Evolutionary conservation across 1,284 basidiomycete species (phyloP), one percentile per base, ranked within the genome.

Genomic region (Schizophyllum amplum): DNA sequence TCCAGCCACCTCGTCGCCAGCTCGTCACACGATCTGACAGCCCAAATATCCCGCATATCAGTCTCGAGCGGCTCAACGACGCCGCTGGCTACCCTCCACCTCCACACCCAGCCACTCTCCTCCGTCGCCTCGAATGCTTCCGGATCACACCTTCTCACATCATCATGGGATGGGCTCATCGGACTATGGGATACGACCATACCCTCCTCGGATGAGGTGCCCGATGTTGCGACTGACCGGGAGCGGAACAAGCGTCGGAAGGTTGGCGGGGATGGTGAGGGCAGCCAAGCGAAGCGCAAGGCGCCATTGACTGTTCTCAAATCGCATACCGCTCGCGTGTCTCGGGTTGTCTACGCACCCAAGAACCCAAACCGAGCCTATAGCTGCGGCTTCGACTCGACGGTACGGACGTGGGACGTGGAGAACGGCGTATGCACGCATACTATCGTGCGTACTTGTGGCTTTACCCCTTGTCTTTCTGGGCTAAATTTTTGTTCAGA

Each of bases 1-100:
- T 62, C 68, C 1, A 75, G 78, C 24, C 78, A 55, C 70, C 78
- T 63, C 58, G 71, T 95, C 33, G 92, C 87, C 0, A 94, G 83
- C 42, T 84, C 90, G 1, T 93, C 94, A 51, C 87, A 88, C 55
- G 94, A 98, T 69, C 82, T 92, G 47, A 86, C 87, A 0, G 81
- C 81, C 0, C 84, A 82, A 54, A 73, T 92, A 49, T 86, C 81
- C 20, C 76, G 74, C 57, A 61, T 90, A 68, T 62, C 67, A 71
- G 67, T 71, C 60, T 21, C 68, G 60, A 57, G 72, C 65, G 67
- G 65, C 22, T 3, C 33, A 2, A 60, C 70, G 5, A 71, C 74
- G 56, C 65, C 77, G 0, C 71, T 88, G 5, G 78, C 87, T 1
- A 82, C 81, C 0, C 77, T 91, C 0, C 84, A 90, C 65, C 76